Evolutionary conservation across 2,329 filamentous ascomycete genomes (phyloP).

Genomic region (Reticulascus tulasneorum): DNA sequence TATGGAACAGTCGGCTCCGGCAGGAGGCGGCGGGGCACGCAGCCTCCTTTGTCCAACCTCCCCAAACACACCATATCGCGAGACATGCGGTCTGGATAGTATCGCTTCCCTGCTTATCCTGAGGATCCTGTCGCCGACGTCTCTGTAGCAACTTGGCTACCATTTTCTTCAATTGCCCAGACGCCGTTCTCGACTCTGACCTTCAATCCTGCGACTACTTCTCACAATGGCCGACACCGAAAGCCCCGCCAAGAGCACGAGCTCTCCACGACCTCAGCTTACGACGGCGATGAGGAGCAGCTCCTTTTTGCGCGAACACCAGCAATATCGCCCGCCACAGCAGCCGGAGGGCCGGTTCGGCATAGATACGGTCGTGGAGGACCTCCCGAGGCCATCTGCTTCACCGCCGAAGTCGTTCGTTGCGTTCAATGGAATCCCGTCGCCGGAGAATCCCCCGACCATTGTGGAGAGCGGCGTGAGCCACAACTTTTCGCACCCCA

Average conservation of each 20-base stretch:
- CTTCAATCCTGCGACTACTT: not conserved
- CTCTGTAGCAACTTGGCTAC: too few relatives aligned
- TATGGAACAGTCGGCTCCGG: too few relatives aligned
- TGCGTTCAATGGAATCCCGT: conserved; percentile 58
- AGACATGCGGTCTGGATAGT: too few relatives aligned
- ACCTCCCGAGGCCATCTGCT: conserved; percentile 36
- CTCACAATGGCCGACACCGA: conserved; percentile 26
- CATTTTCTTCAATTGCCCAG: too few relatives aligned
- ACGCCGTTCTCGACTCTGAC: too few relatives aligned
- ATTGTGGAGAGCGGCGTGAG: conserved; percentile 60
- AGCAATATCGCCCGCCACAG: conserved; percentile 57
- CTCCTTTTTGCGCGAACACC: conserved; percentile 60
- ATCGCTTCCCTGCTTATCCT: too few relatives aligned
- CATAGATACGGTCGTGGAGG: conserved; percentile 63
- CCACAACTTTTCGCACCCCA: conserved; percentile 60
- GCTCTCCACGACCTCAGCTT: conserved; percentile 43
- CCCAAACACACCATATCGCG: too few relatives aligned
- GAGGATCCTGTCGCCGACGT: too few relatives aligned
- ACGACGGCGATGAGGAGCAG: conserved; percentile 51
- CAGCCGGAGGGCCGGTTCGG: conserved; percentile 54
- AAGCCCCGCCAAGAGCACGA: conserved; percentile 22
- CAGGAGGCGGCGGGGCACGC: too few relatives aligned
- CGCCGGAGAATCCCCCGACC: conserved; percentile 52
- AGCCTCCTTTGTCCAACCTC: too few relatives aligned
- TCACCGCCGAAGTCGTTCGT: conserved; percentile 36